Conservation (phyloP, 345 rosid genomes). For the Pistacia vera region DNA sequence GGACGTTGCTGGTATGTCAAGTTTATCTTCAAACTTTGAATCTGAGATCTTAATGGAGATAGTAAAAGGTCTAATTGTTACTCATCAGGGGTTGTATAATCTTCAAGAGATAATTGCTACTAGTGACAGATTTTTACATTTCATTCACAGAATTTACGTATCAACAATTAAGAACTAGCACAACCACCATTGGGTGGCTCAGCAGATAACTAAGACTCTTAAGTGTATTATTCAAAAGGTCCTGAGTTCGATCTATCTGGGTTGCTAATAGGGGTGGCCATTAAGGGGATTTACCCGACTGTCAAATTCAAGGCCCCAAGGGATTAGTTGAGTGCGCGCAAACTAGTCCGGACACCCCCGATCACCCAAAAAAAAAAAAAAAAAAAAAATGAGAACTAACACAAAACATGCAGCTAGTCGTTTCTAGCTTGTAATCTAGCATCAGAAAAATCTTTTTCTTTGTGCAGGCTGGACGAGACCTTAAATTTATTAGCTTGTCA, state of each 20-base stretch:
- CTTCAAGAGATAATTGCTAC: not conserved
- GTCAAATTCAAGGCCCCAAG: too few species aligned
- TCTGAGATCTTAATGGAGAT: not conserved
- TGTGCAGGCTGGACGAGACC: constrained; percentile 84
- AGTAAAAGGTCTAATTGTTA: not conserved
- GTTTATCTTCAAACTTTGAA: not conserved
- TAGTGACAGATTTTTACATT: not conserved
- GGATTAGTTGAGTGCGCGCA: too few species aligned
- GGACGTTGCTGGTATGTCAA: constrained; percentile 70
- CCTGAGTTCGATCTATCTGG: too few species aligned
- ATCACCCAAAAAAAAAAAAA: too few species aligned
- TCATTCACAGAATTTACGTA: not conserved
- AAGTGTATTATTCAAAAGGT: too few species aligned
- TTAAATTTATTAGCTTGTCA: constrained; percentile 66
- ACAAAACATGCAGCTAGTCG: not conserved
- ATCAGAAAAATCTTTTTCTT: constrained; percentile 13
- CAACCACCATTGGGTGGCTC: too few species aligned
- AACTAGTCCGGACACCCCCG: too few species aligned
- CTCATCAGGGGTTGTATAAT: not conserved
- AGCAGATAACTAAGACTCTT: too few species aligned
- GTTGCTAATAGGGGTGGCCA: too few species aligned
- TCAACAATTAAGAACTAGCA: not conserved
- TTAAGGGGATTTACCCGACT: too few species aligned
- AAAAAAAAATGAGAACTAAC: too few species aligned
- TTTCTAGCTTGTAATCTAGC: constrained; percentile 7